A percentile compares a stretch with the other conserved stretches of the same genome.
phyloP scores from a whole-genome alignment of 2,329 filamentous ascomycete species.

The Lomentospora prolificans region DNA sequence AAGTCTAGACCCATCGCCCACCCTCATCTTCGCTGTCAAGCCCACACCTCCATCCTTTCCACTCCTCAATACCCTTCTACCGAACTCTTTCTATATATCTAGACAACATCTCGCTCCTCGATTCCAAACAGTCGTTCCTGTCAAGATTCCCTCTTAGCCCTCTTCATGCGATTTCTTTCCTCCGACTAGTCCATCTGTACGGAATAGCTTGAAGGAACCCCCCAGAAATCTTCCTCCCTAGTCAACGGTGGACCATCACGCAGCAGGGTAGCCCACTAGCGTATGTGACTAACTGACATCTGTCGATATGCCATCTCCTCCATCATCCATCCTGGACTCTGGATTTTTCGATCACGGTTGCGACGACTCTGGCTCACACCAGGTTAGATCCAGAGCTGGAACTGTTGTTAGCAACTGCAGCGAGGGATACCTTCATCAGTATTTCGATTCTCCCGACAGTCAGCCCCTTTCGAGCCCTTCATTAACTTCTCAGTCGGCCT shows the following conservation, averaged over 20 bases:
- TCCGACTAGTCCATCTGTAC: not conserved
- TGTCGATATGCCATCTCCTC: conserved; percentile 5
- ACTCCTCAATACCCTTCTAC: not conserved
- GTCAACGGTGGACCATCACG: not conserved
- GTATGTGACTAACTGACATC: not conserved
- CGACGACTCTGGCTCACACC: conserved; percentile 3
- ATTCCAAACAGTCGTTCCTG: not conserved
- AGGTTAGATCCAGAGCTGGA: conserved; percentile 3
- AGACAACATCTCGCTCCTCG: too few species aligned
- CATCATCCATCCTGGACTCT: conserved; percentile 7
- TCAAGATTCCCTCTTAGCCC: not conserved
- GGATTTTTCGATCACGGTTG: conserved; percentile 1
- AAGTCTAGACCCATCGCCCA: conserved; percentile 2
- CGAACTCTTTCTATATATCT: too few species aligned
- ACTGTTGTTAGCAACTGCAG: not conserved
- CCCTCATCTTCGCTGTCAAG: not conserved
- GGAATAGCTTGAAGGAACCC: not conserved
- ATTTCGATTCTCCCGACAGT: conserved; percentile 1
- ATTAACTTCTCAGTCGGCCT: conserved; percentile 3
- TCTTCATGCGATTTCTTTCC: not conserved
- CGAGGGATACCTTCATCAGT: not conserved
- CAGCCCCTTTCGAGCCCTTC: conserved; percentile 6
- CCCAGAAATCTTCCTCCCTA: not conserved
- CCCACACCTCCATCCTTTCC: not conserved
- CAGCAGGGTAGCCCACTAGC: not conserved